Evolutionary conservation across 768 basidiomycete genomes (phyloP), one percentile per base, ranked within the genome.

Genomic region (Kwoniella europaea): DNA sequence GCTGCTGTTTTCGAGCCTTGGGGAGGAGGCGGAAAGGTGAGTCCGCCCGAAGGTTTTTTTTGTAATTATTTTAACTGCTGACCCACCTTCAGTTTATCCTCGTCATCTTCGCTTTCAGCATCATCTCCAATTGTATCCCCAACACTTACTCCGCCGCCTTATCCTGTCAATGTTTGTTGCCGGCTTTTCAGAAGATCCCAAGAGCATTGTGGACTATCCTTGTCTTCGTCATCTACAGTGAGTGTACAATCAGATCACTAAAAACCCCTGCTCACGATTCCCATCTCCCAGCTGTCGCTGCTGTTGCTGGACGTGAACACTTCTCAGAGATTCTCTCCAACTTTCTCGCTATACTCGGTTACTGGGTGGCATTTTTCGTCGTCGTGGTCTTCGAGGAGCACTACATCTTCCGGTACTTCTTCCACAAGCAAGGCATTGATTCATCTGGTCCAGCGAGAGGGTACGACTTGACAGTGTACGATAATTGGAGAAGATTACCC

Each of bases 391-490:
- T 80, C 0, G 86, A 86, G 52, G 87, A 87, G 71, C 87, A 87
- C 67, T 85, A 84, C 71, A 75, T 87, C n/a, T 87, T 87, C 71
- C 79, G 88, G 65, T 72, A 85, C 6, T 77, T 74, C 55, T 78
- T 75, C 2, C 65, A 67, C 35, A 41, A 16, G 10, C 44, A 62
- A 42, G 59, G 67, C 16, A 10, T 13, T 41, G 43, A 53, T 29
- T 52, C 67, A 0, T 53, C 35, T 55, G 67, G 67, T 20, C 75
- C 88, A 9, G 86, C 86, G 1, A 53, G 68, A 27, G 88, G 88
- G n/a, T 88, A 88, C 70, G 86, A 88, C 70, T 67, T 88, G 65
- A 82, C 84, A 15, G 87, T 85, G 63, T 88, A 86, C 83, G 88
- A 88, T 67, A 75, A 72, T 1, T 85, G 85, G 5, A 79, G 79